Evolutionary conservation across 2,329 filamentous ascomycete species (phyloP), one percentile per base, ranked within the genome.

Genomic region (Aspergillus brunneoviolaceus): DNA sequence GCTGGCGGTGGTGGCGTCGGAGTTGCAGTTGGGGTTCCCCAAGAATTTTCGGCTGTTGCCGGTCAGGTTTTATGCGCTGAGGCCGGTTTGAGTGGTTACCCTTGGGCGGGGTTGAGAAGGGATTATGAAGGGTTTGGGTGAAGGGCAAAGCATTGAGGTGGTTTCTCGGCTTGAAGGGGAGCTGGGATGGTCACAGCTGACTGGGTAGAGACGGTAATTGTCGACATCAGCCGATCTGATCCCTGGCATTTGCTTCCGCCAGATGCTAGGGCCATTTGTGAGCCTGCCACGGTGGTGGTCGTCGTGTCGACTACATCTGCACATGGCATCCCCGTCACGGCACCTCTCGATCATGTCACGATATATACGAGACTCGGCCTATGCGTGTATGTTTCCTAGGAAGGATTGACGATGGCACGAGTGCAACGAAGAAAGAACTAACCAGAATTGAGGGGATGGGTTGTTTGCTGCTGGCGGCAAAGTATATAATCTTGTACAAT

Each of bases 21-120:
- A 95, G 72, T 67, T 90, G 53, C 90, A 96, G 76, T 84, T 82
- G 42, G 90, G 90, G 0, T 87, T 95, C 52, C 87, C 87, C 1
- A 85, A 84, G 57, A 75, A 72, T 9, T 74, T 82, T 31, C 82
- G 83, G 49, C 73, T 96, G 33, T 87, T 88, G 66, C 89, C 91
- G 0, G 89, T 96, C 19, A 84, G 86, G 68, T 89, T 89, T 74
- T 96, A 92, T 76, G 92, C 91, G 1, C 76, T 96, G 67, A 86
- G 84, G 67, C 85, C 87, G 3, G 70, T 67, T 9, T 45, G n/a
- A 23, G 23, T 23, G 23, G 23, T 23, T 1, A 23, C 23, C 23
- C 23, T 23, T 23, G 23, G 4, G 23, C 23, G 23, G 23, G 23
- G 5, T n/a, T 6, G 39, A n/a, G 39, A 42, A 14, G 39, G 3